Evolutionary conservation across 139 green algal genomes (phyloP), one percentile per base, ranked within the genome.

Genomic region (Tetratostichococcus sp.): DNA sequence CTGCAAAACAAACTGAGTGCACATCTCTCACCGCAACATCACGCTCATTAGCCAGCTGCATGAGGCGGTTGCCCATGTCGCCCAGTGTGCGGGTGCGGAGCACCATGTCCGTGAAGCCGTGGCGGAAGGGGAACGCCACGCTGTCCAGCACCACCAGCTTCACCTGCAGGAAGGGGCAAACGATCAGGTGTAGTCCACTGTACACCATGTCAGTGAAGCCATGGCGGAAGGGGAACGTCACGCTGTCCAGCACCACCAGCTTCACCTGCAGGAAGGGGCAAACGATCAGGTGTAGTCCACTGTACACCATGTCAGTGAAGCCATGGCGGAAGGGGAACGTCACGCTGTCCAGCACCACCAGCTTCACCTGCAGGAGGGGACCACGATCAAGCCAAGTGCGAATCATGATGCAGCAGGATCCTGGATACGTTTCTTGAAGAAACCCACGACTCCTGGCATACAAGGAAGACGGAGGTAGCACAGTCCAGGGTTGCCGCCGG

Each of bases 221-320:
- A 69, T 97, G 94, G 17, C 90, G 80, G 77, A 97, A 97, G 73
- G 92, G 91, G 85, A 98, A 98, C 0, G 94, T 92, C n/a, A 97
- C 78, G 71, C 80, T 91, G 82, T 98, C 94, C 0, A 97, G 65
- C 3, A 98, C 83, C 11, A 98, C 78, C 69, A 97, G 76, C 34
- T 73, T 70, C 8, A 95, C 84, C 68, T 80, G 74, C 58, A n/a
- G n/a, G n/a, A n/a, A n/a, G n/a, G n/a, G n/a, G n/a, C n/a, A n/a
- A n/a, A n/a, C n/a, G n/a, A n/a, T n/a, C n/a, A n/a, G n/a, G n/a
- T n/a, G n/a, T n/a, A n/a, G n/a, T n/a, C n/a, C n/a, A n/a, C n/a
- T n/a, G n/a, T 50, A 11, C 22, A 79, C 86, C 85, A 96, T 86
- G 85, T 97, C 93, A 0, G 65, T 31, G 70, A 90, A 92, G 67